Evolutionary conservation across 495 filamentous ascomycete genomes (phyloP).

Genomic region (Aspergillus panamensis): DNA sequence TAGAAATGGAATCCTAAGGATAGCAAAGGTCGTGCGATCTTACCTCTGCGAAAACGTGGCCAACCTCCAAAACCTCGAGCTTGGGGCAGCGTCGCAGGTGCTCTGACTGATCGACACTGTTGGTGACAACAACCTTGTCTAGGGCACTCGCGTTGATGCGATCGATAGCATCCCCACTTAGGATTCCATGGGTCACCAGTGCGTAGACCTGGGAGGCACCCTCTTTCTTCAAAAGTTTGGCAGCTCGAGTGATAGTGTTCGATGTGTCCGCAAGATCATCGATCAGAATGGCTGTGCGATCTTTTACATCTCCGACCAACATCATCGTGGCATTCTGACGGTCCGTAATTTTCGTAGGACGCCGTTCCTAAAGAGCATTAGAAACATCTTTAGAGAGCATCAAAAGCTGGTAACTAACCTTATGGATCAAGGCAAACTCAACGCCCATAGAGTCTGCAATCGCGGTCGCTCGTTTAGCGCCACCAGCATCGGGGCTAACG

Average conservation of each 20-base stretch:
- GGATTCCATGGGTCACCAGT: slow-evolving; percentile 87
- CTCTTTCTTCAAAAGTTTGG: slow-evolving; percentile 94
- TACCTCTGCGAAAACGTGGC: slow-evolving; percentile 89
- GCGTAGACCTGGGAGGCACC: slow-evolving; percentile 86
- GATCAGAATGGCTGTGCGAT: slow-evolving; percentile 80
- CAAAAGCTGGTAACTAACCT: slow-evolving; percentile 55
- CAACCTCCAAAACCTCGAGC: slow-evolving; percentile 88
- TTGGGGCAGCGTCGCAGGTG: slow-evolving; percentile 73
- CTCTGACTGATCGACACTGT: slow-evolving; percentile 86
- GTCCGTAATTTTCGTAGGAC: slow-evolving; percentile 88
- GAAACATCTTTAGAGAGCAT: slow-evolving; percentile 17
- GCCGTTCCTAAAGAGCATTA: slow-evolving; percentile 68
- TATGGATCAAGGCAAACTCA: slow-evolving; percentile 95
- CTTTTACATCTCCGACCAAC: slow-evolving; percentile 84
- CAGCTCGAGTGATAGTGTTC: slow-evolving; percentile 93
- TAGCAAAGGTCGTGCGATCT: slow-evolving; percentile 3
- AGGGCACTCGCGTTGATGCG: slow-evolving; percentile 87
- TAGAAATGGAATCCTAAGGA: slow-evolving; percentile 14
- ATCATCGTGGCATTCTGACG: slow-evolving; percentile 98
- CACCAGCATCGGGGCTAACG: slow-evolving; percentile 93
- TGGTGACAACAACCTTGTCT: slow-evolving; percentile 90
- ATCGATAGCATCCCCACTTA: slow-evolving; percentile 91
- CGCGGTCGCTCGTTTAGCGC: slow-evolving; percentile 93
- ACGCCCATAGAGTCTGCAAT: slow-evolving; percentile 92
- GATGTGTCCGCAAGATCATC: slow-evolving; percentile 95